phyloP scores from a whole-genome alignment of 2,329 filamentous ascomycete species.

The Fusarium succisae region DNA sequence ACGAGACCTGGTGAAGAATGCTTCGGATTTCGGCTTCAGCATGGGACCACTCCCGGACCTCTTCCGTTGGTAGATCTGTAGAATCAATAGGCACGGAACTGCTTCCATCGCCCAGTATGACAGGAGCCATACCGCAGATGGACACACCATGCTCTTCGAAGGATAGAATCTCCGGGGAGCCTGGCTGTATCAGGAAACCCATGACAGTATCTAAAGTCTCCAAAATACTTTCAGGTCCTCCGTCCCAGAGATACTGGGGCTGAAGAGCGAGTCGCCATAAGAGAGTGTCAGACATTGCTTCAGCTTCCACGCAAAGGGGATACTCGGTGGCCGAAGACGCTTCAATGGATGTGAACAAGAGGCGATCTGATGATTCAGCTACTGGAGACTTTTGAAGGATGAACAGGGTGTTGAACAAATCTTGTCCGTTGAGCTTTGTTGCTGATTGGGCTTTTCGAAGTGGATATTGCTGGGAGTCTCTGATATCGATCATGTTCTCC shows the following conservation, averaged over 20 bases:
- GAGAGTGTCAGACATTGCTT: constrained; percentile 64
- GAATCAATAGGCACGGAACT: not conserved
- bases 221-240: constrained; percentile 62
- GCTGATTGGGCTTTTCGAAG: constrained; percentile 72
- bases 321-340: constrained; percentile 79
- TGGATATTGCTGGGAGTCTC: constrained; percentile 80
- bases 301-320: constrained; percentile 83
- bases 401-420: constrained; percentile 66
- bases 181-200: constrained; percentile 59
- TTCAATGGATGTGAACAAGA: constrained; percentile 70
- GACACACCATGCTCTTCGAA: constrained; percentile 64
- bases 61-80: not conserved
- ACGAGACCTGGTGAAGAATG: constrained; percentile 67
- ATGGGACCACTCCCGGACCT: constrained; percentile 46
- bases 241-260: constrained; percentile 58
- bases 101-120: constrained; percentile 3
- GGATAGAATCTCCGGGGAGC: constrained; percentile 61
- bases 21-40: constrained; percentile 54
- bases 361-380: not conserved
- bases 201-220: constrained; percentile 68
- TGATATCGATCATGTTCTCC: constrained; percentile 70
- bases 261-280: constrained; percentile 80
- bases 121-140: constrained; percentile 69
- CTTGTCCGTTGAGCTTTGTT: constrained; percentile 47
- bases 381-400: constrained; percentile 57